A percentile compares a stretch with the other conserved stretches of the same genome.
Conservation (phyloP, 176 grass and related monocot genomes). For the Rhynchospora tenuis region DNA sequence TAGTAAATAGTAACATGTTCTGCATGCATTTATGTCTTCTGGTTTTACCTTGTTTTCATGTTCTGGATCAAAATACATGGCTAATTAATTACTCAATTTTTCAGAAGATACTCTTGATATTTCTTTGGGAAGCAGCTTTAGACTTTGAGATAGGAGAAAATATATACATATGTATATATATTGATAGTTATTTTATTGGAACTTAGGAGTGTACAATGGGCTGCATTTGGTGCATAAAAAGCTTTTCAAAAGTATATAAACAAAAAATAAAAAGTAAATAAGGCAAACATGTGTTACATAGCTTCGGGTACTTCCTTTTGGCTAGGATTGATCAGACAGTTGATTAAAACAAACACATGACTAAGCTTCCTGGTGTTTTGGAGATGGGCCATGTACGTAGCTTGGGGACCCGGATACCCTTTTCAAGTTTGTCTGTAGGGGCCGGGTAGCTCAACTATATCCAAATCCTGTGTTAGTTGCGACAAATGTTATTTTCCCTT, state of each 20-base stretch:
- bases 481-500: not conserved
- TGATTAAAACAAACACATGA: not conserved
- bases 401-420: not conserved
- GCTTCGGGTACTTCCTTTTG: not conserved
- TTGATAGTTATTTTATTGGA: not conserved
- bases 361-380: not conserved
- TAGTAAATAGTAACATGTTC: too few species aligned
- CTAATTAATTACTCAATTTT: too few species aligned
- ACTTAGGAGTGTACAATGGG: not conserved
- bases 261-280: not conserved
- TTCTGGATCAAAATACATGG: too few species aligned
- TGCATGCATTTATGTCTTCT: too few species aligned
- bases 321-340: not conserved
- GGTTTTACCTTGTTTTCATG: too few species aligned
- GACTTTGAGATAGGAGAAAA: too few species aligned
- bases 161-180: not conserved
- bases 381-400: not conserved
- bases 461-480: not conserved
- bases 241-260: not conserved
- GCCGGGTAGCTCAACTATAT: constrained; percentile 6
- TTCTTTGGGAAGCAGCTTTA: too few species aligned
- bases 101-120: too few species aligned
- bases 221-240: not conserved
- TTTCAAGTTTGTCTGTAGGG: not conserved
- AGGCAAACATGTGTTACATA: too few species aligned